Conservation (phyloP, 805 yeast species). For the Nakazawaea wickerhamii region DNA sequence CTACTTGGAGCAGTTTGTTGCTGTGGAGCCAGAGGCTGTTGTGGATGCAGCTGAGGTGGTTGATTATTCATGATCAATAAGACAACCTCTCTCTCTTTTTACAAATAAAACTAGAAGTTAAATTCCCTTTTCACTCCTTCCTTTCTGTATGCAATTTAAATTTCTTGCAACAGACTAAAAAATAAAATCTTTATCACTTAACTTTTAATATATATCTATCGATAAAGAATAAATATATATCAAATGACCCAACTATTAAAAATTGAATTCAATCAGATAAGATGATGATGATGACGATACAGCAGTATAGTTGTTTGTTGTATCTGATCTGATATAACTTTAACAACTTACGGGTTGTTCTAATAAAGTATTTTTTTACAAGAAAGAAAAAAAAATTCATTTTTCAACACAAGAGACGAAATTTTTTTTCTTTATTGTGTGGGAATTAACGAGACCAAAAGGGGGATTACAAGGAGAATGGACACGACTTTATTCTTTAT, state of each 20-base stretch:
- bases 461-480: background rate
- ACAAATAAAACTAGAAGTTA: background rate
- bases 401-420: constrained; percentile 4
- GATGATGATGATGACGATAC: too few relatives aligned
- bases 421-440: constrained; percentile 2
- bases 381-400: constrained; percentile 2
- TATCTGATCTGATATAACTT: constrained; percentile 2
- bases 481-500: constrained; percentile 19
- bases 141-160: background rate
- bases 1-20: constrained; percentile 2
- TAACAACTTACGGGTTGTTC: constrained; percentile 2
- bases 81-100: background rate
- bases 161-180: too few relatives aligned
- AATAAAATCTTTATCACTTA: too few relatives aligned
- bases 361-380: background rate
- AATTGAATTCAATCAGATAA: background rate
- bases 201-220: too few relatives aligned
- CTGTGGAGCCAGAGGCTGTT: constrained; percentile 10
- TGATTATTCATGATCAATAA: background rate
- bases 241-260: background rate
- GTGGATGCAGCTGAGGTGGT: constrained; percentile 7
- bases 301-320: too few relatives aligned
- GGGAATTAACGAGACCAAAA: too few relatives aligned
- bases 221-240: too few relatives aligned
- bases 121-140: background rate